Conservation (phyloP, 2,329 filamentous ascomycete genomes). For the Cladosporium cucumerinum region DNA sequence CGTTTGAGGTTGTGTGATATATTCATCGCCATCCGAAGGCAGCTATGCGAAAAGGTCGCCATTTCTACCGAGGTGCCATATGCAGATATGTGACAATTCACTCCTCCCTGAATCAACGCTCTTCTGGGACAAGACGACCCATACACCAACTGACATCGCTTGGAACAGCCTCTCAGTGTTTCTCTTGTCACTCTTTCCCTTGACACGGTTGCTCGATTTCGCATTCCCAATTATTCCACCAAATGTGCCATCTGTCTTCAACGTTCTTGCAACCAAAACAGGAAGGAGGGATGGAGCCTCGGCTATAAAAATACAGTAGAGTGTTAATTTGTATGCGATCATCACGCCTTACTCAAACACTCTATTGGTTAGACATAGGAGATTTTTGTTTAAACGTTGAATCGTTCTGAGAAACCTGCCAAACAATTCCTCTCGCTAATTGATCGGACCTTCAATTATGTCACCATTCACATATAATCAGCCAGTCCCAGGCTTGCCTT, state of each 20-base stretch:
- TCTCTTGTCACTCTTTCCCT: too few relatives aligned
- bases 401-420: not conserved
- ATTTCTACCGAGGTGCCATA: not conserved
- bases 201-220: not conserved
- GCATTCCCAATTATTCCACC: not conserved
- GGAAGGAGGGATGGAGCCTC: not conserved
- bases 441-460: constrained; percentile 20
- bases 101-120: not conserved
- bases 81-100: not conserved
- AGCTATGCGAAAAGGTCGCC: not conserved
- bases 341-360: not conserved
- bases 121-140: not conserved
- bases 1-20: too few relatives aligned
- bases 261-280: not conserved
- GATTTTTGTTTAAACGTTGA: not conserved
- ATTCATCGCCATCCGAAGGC: too few relatives aligned
- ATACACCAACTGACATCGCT: not conserved
- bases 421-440: not conserved
- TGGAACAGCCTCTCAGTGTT: too few relatives aligned
- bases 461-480: constrained; percentile 37
- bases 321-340: not conserved
- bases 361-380: not conserved
- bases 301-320: not conserved
- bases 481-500: constrained; percentile 43
- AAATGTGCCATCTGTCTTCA: not conserved